Evolutionary conservation across 192 early-diverging fungal genomes (phyloP).

Genomic region (Mortierella claussenii): DNA sequence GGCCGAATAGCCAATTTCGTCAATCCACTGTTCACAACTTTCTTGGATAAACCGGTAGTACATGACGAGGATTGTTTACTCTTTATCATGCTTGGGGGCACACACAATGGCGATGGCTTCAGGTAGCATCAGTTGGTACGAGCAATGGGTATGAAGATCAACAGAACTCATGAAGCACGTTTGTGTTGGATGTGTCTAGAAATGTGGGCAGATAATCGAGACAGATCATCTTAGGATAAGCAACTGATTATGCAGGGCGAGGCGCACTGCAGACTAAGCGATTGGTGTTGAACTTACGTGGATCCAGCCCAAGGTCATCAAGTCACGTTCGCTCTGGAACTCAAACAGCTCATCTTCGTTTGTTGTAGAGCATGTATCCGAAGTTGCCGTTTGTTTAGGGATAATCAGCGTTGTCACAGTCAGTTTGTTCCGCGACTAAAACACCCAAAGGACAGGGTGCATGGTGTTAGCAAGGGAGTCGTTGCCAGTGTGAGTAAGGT

Average conservation of each 20-base stretch:
- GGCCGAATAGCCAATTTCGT: background rate
- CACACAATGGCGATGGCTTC: constrained; percentile 95
- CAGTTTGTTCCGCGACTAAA: constrained; percentile 65
- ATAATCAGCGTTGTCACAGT: constrained; percentile 82
- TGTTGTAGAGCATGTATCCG: constrained; percentile 84
- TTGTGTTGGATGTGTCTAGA: constrained; percentile 90
- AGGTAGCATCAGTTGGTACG: constrained; percentile 90
- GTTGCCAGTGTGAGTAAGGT: background rate
- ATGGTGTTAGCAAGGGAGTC: background rate
- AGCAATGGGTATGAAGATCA: constrained; percentile 92
- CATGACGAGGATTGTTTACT: too few species aligned
- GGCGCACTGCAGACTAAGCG: too few species aligned
- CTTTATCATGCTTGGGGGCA: constrained; percentile 75
- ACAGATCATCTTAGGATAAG: background rate
- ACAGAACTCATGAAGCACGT: constrained; percentile 94
- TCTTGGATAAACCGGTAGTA: too few species aligned
- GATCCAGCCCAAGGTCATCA: constrained; percentile 92
- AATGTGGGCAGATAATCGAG: background rate
- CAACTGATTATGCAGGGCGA: too few species aligned
- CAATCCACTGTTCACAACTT: too few species aligned
- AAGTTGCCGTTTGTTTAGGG: constrained; percentile 90
- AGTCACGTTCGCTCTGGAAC: constrained; percentile 74
- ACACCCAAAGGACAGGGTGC: background rate
- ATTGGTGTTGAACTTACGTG: constrained; percentile 71
- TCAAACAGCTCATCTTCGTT: constrained; percentile 89